Evolutionary conservation across 75 land plant genomes (phyloP).

Genomic region (Pinus albicaulis): DNA sequence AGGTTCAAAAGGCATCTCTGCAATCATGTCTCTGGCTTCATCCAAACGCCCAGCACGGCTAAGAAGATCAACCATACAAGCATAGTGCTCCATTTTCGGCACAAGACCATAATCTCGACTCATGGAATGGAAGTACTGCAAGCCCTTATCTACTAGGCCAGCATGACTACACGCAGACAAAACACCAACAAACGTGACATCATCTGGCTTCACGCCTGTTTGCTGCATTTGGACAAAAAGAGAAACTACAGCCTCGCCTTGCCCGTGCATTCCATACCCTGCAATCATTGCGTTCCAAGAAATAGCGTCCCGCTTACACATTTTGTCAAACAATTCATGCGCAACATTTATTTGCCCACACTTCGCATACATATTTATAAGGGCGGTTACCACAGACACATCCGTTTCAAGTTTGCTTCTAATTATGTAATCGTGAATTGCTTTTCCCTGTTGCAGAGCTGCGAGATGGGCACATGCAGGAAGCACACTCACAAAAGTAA

Average conservation of each 20-base stretch:
- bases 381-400: slow-evolving; percentile 1
- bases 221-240: slow-evolving; percentile 28
- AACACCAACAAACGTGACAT: slow-evolving; percentile 34
- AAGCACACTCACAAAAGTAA: background rate
- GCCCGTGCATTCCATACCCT: slow-evolving; percentile 26
- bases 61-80: slow-evolving; percentile 17
- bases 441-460: background rate
- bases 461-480: slow-evolving; percentile 2
- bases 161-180: slow-evolving; percentile 66
- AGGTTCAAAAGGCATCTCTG: slow-evolving; percentile 8
- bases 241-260: slow-evolving; percentile 15
- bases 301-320: slow-evolving; percentile 19
- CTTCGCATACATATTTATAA: slow-evolving; percentile 10
- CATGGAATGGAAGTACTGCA: slow-evolving; percentile 36
- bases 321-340: slow-evolving; percentile 6
- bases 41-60: slow-evolving; percentile 15
- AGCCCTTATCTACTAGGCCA: slow-evolving; percentile 48
- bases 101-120: slow-evolving; percentile 19
- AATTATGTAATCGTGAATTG: background rate
- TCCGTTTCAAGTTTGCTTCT: background rate
- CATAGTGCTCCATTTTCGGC: slow-evolving; percentile 17
- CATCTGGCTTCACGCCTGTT: slow-evolving; percentile 29
- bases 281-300: slow-evolving; percentile 33
- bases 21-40: slow-evolving; percentile 5
- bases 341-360: slow-evolving; percentile 4